These are phyloP conservation scores for Coemansia sp. DNA, from an alignment of 192 early-diverging fungal species.

Conservation along the genomic window DNA sequence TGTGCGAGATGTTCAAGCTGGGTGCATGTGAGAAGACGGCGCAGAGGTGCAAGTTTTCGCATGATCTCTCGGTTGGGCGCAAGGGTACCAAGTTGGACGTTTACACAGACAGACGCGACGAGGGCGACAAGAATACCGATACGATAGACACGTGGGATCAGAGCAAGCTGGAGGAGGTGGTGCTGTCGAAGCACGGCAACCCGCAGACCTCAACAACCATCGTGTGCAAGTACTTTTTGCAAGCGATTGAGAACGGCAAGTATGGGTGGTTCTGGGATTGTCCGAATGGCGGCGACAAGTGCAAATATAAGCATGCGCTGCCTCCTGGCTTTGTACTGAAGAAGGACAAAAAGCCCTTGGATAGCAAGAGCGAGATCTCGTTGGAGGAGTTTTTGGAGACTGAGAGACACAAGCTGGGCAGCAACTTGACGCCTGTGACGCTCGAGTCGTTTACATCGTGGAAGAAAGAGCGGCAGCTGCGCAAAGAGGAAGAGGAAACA, in stretches of 20 bases:
- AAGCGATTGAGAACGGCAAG: constrained; percentile 91
- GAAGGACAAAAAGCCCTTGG: constrained; percentile 82
- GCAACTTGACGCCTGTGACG: constrained; percentile 93
- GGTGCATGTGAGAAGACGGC: constrained; percentile 87
- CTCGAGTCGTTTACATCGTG: constrained; percentile 88
- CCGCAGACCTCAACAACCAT: constrained; percentile 89
- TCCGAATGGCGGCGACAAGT: constrained; percentile 89
- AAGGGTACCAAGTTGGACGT: constrained; percentile 91
- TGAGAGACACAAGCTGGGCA: constrained; percentile 93
- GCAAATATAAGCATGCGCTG: constrained; percentile 96
- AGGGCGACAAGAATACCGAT: constrained; percentile 58
- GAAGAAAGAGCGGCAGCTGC: constrained; percentile 83
- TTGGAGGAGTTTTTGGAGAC: constrained; percentile 98
- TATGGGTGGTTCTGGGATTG: constrained; percentile 99
- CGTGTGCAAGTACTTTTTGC: constrained; percentile 98
- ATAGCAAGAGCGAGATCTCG: constrained; percentile 81
- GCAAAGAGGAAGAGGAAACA: constrained; percentile 66
- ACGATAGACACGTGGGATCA: constrained; percentile 99
- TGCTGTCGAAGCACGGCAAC: constrained; percentile 80
- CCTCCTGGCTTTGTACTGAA: constrained; percentile 96
- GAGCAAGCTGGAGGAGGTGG: constrained; percentile 83
- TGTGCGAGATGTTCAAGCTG: constrained; percentile 91
- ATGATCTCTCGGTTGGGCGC: constrained; percentile 86
- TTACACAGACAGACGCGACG: constrained; percentile 83
- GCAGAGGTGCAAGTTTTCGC: constrained; percentile 94